phyloP scores from a whole-genome alignment of 108 stramenopile genomes.

The Aureococcus anophagefferens region DNA sequence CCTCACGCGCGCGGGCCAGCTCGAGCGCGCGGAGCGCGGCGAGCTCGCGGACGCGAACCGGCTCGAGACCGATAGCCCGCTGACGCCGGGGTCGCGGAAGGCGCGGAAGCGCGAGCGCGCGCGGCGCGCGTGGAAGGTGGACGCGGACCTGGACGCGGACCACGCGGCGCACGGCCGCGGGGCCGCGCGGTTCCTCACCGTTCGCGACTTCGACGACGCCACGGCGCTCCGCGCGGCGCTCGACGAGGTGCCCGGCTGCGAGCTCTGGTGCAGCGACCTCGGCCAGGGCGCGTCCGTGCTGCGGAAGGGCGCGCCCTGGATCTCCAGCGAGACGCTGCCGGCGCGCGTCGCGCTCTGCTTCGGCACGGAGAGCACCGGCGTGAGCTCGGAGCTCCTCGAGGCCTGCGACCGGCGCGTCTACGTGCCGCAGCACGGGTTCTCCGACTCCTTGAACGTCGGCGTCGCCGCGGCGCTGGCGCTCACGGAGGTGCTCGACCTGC shows the following conservation, averaged over 20 bases:
- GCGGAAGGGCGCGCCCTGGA: neutral
- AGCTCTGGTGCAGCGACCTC: conserved; percentile 10
- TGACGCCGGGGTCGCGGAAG: neutral
- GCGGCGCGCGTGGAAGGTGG: neutral
- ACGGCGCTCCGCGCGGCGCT: neutral
- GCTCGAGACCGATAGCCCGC: neutral
- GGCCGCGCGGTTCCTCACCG: neutral
- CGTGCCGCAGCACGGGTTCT: conserved; percentile 74
- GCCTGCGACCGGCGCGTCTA: conserved; percentile 69
- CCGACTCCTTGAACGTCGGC: conserved; percentile 73
- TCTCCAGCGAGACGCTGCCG: conserved; percentile 31
- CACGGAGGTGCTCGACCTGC: conserved; percentile 51
- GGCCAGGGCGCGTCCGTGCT: neutral
- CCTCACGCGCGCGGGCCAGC: neutral
- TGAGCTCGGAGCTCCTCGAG: conserved; percentile 59
- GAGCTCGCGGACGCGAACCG: neutral
- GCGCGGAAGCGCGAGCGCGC: neutral
- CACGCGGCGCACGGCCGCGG: neutral
- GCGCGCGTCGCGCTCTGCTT: conserved; percentile 74
- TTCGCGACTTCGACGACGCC: neutral
- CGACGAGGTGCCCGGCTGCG: neutral
- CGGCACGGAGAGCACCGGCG: conserved; percentile 80
- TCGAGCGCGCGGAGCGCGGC: neutral
- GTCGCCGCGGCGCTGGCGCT: conserved; percentile 77
- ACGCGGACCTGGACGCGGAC: neutral